Base-by-base conservation (phyloP, 192 early-diverging fungal genomes). In the Rhizoclosmatium globosum region DNA sequence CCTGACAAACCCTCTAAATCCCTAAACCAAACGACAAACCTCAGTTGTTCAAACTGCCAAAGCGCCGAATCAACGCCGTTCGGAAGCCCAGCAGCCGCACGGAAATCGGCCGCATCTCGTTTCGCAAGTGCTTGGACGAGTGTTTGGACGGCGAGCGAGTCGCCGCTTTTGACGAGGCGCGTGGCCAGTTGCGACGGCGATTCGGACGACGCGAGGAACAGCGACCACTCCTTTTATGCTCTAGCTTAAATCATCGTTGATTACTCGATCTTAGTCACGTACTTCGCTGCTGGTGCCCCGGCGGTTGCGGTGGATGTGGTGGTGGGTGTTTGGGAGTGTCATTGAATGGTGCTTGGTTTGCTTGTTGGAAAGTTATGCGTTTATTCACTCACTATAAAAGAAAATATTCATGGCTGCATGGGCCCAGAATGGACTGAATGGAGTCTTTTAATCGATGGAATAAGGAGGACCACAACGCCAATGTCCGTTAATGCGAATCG, bases 21-120 rank as follows among this genome's bases (percentile, higher is more conserved):
- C 13, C 19, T 6, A 47, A 64, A 65, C 41, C n/a, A 44, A 38
- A 3, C 11, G 6, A 43, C 19, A n/a, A 82, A 95, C 91, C 95
- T 88, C 77, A 97, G 83, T 75, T 97, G 96, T 79, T 97, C 95
- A 78, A 93, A 96, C 59, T 94, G 93, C 97, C 97, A 98, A 1
- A 91, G 74, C 31, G 89, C 73, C 15, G 74, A 60, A 69, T 94
- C 93, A 13, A 64, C 59, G 38, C 38, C 60, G 60, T 92, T 82
- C 1, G 96, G 97, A 46, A 92, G 67, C 6, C 85, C 65, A 0
- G 94, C 88, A 15, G 96, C 79, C 2, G 38, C 47, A 13, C 91
- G 87, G 13, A 94, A 64, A 50, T 93, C 87, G 41, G 89, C 87
- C 19, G 90, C 86, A 64, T 94, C 87, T 7, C 81, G 77, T 38